phyloP scores from a whole-genome alignment of 176 grass and related monocot species.

The Zoysia japonica region DNA sequence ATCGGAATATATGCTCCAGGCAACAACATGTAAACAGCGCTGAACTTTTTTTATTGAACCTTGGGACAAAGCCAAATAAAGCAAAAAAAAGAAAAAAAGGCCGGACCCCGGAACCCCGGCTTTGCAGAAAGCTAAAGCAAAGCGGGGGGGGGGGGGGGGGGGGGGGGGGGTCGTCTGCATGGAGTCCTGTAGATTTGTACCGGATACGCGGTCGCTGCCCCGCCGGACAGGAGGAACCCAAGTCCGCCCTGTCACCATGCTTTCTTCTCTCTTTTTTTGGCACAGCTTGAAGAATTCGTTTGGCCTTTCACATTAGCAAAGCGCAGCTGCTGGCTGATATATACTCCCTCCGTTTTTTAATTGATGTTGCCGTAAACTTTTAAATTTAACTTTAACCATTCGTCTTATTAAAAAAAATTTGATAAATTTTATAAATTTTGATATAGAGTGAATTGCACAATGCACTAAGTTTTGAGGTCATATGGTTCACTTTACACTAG shows the following conservation, averaged over 20 bases:
- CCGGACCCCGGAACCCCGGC: not conserved
- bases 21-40: not conserved
- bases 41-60: not conserved
- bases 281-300: not conserved
- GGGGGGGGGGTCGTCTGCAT: not conserved
- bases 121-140: conserved; percentile 8
- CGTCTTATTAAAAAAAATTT: too few species aligned
- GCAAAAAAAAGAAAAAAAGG: not conserved
- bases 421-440: too few species aligned
- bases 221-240: conserved; percentile 1
- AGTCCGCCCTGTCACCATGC: not conserved
- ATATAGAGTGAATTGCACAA: too few species aligned
- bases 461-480: too few species aligned
- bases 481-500: too few species aligned
- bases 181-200: not conserved
- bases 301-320: too few species aligned
- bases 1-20: conserved; percentile 20
- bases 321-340: too few species aligned
- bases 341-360: too few species aligned
- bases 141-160: too few species aligned
- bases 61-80: not conserved
- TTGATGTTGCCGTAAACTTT: too few species aligned
- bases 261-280: not conserved
- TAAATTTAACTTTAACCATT: too few species aligned
- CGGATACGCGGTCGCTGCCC: not conserved